Percentiles rank a stretch among this genome's conserved stretches.
Conservation (phyloP, 2,329 filamentous ascomycete genomes). For the Curvularia lunata region DNA sequence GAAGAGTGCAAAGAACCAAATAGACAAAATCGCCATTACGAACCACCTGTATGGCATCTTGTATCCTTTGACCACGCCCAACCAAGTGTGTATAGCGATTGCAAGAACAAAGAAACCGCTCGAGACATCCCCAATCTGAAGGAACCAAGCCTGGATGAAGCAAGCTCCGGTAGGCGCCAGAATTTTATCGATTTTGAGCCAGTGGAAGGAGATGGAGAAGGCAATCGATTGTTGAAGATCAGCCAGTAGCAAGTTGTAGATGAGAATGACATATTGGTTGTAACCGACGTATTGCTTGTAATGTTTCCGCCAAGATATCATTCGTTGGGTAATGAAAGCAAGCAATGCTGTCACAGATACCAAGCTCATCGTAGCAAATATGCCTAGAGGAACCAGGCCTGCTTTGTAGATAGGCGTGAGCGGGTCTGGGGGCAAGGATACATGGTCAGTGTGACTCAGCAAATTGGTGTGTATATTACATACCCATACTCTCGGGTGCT, state of each 20-base stretch:
- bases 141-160: conserved; percentile 59
- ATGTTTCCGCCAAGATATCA: conserved; percentile 58
- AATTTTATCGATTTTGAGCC: conserved; percentile 55
- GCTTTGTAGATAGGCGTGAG: conserved; percentile 38
- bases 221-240: conserved; percentile 61
- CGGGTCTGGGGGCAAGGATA: conserved; percentile 17
- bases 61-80: conserved; percentile 56
- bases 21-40: conserved; percentile 50
- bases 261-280: conserved; percentile 62
- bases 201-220: conserved; percentile 58
- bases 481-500: conserved; percentile 39
- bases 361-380: conserved; percentile 57
- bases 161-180: conserved; percentile 54
- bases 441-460: background rate
- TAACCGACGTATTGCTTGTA: conserved; percentile 59
- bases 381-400: conserved; percentile 56
- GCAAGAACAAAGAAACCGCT: conserved; percentile 61
- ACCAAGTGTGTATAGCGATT: conserved; percentile 62
- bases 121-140: conserved; percentile 60
- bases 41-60: conserved; percentile 56
- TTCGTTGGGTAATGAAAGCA: conserved; percentile 57
- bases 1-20: conserved; percentile 56
- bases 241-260: conserved; percentile 60
- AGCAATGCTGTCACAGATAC: conserved; percentile 54
- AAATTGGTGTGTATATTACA: background rate